Evolutionary conservation across 2,329 filamentous ascomycete genomes (phyloP), one percentile per base, ranked within the genome.

Genomic region (Chaetothyriales sp.): DNA sequence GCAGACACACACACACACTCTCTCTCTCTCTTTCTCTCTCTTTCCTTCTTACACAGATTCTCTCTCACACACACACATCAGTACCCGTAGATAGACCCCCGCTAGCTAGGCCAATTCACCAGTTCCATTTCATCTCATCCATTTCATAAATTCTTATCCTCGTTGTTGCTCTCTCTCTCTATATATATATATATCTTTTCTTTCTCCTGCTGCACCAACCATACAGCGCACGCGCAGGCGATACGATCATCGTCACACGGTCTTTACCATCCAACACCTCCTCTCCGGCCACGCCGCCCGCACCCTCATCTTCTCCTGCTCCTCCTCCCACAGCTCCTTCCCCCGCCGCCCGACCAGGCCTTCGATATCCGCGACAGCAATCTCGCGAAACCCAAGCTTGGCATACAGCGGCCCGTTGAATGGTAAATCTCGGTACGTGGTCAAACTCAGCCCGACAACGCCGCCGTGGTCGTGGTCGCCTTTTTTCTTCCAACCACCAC

Each of bases 321-420:
- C 52, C 28, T 51, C 15, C n/a, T 52, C 48, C 49, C 49, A 51
- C n/a, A 54, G 26, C 22, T 43, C 46, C n/a, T 7, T 44, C 26
- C 19, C 49, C 19, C 43, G 32, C 15, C 7, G 10, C 10, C 51
- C 51, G 12, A 53, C 50, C 10, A 51, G 18, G 18, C 22, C 32
- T 42, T 49, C 45, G 19, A 54, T 46, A 6, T 54, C 20, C 1
- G 5, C 46, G 18, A 19, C 25, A n/a, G 12, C 46, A 2, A 52
- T 22, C 18, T 42, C 42, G 15, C 43, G 19, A 26, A 54, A 54
- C 6, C 52, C 52, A 18, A 52, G 20, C 43, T 46, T 44, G 28
- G 19, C 25, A 26, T 54, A 54, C 18, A 51, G 49, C n/a, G 46
- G 52, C 32, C 25, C 47, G 20, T 54, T 54, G 42, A 51, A 54